phyloP scores from a whole-genome alignment of 176 grass and related monocot genomes.

The barley (Hordeum vulgare) region DNA sequence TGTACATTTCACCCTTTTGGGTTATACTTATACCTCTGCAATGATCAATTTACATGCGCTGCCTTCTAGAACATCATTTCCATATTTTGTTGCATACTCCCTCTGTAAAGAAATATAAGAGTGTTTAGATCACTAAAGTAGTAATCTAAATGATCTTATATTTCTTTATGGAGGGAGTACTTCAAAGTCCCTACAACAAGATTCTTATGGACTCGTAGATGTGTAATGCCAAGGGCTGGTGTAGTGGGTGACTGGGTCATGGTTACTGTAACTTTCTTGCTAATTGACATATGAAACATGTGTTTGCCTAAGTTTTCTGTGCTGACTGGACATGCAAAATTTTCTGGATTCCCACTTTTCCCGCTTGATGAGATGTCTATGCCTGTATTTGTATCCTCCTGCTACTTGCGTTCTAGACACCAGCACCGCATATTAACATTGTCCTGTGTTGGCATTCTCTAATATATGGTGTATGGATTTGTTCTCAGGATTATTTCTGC shows the following conservation, averaged over 20 bases:
- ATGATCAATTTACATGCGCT: background rate
- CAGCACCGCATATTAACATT: background rate
- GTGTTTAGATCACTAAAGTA: no score
- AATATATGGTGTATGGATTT: background rate
- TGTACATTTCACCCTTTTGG: background rate
- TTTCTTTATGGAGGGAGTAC: no score
- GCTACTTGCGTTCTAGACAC: background rate
- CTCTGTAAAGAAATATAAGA: no score
- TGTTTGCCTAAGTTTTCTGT: background rate
- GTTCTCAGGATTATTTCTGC: slow-evolving; percentile 68
- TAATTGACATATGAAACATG: background rate
- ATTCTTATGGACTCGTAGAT: background rate
- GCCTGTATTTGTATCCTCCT: background rate
- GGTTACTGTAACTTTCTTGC: background rate
- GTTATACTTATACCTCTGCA: background rate
- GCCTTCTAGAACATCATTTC: background rate
- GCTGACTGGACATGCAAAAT: background rate
- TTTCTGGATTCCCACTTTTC: background rate
- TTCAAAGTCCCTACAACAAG: background rate
- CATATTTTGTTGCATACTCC: background rate
- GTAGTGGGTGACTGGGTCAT: background rate
- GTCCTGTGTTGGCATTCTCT: background rate
- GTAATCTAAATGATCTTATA: no score
- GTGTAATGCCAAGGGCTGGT: background rate
- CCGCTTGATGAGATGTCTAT: background rate